These are phyloP conservation scores for Mortierella sp. DNA, from an alignment of 371 early-diverging fungal genomes.

Conservation along the genomic window DNA sequence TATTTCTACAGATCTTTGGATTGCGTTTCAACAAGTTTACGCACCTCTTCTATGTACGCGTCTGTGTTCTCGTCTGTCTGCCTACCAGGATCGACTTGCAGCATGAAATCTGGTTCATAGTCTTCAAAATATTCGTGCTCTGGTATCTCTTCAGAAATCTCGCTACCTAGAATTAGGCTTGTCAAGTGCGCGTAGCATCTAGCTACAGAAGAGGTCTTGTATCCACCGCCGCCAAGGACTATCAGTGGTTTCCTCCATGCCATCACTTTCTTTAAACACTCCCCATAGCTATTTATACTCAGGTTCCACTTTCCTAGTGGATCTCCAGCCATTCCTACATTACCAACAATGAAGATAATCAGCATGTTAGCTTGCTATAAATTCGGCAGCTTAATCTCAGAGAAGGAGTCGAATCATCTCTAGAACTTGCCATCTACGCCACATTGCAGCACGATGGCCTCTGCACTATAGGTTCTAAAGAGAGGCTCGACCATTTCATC, in stretches of 20 bases:
- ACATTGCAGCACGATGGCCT: slow-evolving; percentile 90
- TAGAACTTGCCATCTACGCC: slow-evolving; percentile 81
- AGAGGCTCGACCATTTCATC: slow-evolving; percentile 68
- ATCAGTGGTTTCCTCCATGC: slow-evolving; percentile 61
- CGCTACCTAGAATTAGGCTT: slow-evolving; percentile 59
- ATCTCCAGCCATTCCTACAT: slow-evolving; percentile 79
- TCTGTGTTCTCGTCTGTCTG: slow-evolving; percentile 60
- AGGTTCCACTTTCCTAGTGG: slow-evolving; percentile 78
- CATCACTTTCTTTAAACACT: slow-evolving; percentile 62
- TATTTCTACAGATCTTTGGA: slow-evolving; percentile 4
- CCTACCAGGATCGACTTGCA: slow-evolving; percentile 57
- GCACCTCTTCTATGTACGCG: slow-evolving; percentile 28
- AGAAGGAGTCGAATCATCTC: background rate
- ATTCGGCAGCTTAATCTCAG: background rate
- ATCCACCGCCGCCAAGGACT: slow-evolving; percentile 87
- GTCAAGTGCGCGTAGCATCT: slow-evolving; percentile 88
- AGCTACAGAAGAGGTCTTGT: slow-evolving; percentile 83
- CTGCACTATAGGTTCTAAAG: slow-evolving; percentile 67
- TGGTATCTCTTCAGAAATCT: slow-evolving; percentile 67
- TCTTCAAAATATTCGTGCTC: slow-evolving; percentile 76
- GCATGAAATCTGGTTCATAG: slow-evolving; percentile 73
- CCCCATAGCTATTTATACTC: slow-evolving; percentile 66
- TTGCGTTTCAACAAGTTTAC: slow-evolving; percentile 12
- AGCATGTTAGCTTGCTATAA: background rate
- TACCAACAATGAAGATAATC: background rate